phyloP scores from a whole-genome alignment of 305 asterid genomes.

The Fraxinus sp. region DNA sequence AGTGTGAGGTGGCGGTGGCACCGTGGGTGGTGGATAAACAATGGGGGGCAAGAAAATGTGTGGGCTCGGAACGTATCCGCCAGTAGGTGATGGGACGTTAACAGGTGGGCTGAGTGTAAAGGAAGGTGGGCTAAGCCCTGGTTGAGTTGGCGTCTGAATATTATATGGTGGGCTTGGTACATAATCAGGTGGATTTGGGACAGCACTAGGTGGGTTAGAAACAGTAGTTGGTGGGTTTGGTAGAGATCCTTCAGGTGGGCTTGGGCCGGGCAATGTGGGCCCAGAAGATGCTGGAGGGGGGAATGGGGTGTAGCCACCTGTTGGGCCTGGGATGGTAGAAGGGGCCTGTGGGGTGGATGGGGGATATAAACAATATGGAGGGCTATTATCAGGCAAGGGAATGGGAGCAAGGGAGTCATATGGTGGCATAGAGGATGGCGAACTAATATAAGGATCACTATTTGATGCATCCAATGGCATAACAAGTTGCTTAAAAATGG shows the following conservation, averaged over 20 bases:
- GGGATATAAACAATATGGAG: slow-evolving; percentile 67
- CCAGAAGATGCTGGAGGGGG: slow-evolving; percentile 31
- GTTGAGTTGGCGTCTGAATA: slow-evolving; percentile 32
- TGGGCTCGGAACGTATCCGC: slow-evolving; percentile 42
- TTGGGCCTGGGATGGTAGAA: slow-evolving; percentile 32
- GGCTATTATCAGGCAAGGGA: slow-evolving; percentile 48
- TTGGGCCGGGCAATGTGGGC: slow-evolving; percentile 28
- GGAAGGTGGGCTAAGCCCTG: slow-evolving; percentile 32
- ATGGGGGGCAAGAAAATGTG: slow-evolving; percentile 64
- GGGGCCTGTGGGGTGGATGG: slow-evolving; percentile 50
- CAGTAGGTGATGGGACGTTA: slow-evolving; percentile 36
- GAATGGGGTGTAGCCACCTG: slow-evolving; percentile 35
- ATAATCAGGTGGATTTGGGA: slow-evolving; percentile 24
- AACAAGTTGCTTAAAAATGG: background rate
- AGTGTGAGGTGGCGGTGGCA: slow-evolving; percentile 70
- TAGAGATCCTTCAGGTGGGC: slow-evolving; percentile 26
- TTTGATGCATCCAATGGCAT: slow-evolving; percentile 47
- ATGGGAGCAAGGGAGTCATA: slow-evolving; percentile 76
- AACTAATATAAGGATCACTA: slow-evolving; percentile 51
- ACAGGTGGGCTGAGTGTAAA: slow-evolving; percentile 32
- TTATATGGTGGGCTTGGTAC: slow-evolving; percentile 43
- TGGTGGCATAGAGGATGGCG: slow-evolving; percentile 76
- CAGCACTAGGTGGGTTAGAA: slow-evolving; percentile 30
- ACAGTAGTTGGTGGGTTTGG: slow-evolving; percentile 27
- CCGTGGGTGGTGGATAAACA: slow-evolving; percentile 71